These are phyloP conservation scores for Austroboletus novae-zelandiae DNA, from an alignment of 1,284 basidiomycete species.

Conservation along the genomic window DNA sequence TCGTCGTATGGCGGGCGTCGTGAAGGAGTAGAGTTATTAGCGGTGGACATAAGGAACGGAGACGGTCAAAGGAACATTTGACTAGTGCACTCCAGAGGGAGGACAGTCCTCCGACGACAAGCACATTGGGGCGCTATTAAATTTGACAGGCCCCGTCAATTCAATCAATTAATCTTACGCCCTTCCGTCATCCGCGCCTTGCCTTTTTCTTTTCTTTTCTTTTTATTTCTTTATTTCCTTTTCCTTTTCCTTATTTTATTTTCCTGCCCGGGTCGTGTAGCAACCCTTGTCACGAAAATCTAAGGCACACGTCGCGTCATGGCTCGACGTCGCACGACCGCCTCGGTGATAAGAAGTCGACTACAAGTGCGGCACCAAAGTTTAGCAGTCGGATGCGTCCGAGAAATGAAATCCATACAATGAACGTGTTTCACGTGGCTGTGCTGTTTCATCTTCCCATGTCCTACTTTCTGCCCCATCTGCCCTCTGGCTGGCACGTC, in stretches of 20 bases:
- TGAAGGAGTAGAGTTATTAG: slow-evolving; percentile 9
- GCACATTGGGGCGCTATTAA: background rate
- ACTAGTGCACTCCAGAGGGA: too few relatives aligned
- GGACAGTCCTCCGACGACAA: background rate
- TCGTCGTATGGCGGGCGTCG: slow-evolving; percentile 23
- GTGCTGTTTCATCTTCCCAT: slow-evolving; percentile 36
- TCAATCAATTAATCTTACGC: background rate
- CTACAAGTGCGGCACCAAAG: too few relatives aligned
- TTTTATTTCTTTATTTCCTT: background rate
- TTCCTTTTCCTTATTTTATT: too few relatives aligned
- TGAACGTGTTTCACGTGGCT: slow-evolving; percentile 1
- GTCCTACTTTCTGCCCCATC: slow-evolving; percentile 88
- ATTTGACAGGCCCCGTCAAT: background rate
- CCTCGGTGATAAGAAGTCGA: too few relatives aligned
- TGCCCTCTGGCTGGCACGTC: slow-evolving; percentile 96
- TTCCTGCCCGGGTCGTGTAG: too few relatives aligned
- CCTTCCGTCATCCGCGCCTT: background rate
- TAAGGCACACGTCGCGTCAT: too few relatives aligned
- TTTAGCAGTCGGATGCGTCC: too few relatives aligned
- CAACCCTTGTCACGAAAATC: too few relatives aligned
- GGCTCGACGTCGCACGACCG: too few relatives aligned
- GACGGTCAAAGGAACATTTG: too few relatives aligned
- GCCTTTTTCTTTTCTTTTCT: background rate
- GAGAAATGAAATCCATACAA: too few relatives aligned
- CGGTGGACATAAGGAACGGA: too few relatives aligned